These are phyloP conservation scores for Chlamydomonas schloesseri DNA, from an alignment of 139 green algal genomes.

Conservation along the genomic window DNA sequence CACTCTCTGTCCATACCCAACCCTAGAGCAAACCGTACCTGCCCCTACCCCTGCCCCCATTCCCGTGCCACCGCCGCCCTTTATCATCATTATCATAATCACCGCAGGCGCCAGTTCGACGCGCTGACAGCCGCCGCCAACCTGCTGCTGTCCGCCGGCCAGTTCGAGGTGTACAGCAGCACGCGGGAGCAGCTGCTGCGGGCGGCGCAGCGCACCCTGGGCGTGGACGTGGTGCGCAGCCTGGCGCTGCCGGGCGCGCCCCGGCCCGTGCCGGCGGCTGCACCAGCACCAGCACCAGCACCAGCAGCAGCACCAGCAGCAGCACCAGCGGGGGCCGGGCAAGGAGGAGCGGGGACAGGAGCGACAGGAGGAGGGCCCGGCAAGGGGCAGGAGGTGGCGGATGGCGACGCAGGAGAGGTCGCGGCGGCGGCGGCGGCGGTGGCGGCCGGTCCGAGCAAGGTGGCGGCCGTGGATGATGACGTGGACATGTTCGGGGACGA, in stretches of 20 bases:
- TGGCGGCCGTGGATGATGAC: neutral
- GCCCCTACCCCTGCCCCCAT: no score
- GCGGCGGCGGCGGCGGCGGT: neutral
- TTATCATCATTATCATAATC: no score
- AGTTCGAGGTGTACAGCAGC: conserved; percentile 44
- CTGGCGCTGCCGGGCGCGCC: neutral
- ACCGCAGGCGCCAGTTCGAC: conserved; percentile 42
- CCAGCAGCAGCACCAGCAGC: neutral
- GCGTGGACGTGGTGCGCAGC: conserved; percentile 13
- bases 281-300: no score
- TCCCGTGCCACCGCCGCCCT: no score
- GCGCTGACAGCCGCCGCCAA: conserved; percentile 36
- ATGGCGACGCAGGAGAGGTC: neutral
- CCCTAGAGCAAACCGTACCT: no score
- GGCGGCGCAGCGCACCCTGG: conserved; percentile 16
- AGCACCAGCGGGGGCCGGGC: neutral
- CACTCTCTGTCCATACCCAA: no score
- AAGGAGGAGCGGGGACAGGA: neutral
- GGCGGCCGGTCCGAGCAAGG: neutral
- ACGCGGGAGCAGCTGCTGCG: conserved; percentile 40
- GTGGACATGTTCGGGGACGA: conserved; percentile 25
- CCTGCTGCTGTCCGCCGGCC: conserved; percentile 38
- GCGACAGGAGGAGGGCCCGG: neutral
- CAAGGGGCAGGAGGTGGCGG: neutral
- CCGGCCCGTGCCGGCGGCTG: neutral